Percentiles rank a stretch among this genome's conserved stretches.
These are phyloP conservation scores for Stagonosporopsis cucurbitacearum DNA, from an alignment of 2,329 filamentous ascomycete species.

Conservation along the genomic window DNA sequence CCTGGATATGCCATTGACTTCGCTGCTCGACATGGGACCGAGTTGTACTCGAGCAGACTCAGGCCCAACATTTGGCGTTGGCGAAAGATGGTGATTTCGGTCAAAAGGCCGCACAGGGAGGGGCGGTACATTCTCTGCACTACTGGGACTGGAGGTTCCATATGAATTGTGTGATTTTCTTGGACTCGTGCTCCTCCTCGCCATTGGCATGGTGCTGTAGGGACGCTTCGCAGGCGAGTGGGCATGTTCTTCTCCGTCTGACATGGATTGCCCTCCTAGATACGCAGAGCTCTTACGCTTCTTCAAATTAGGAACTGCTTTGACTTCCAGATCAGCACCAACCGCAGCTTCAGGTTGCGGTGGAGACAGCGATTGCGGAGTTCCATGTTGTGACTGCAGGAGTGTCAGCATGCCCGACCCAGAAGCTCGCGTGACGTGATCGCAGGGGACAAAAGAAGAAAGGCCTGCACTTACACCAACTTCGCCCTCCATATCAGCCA, in stretches of 20 bases:
- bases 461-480: conserved; percentile 23
- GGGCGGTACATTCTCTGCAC: conserved; percentile 38
- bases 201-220: conserved; percentile 38
- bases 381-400: conserved; percentile 39
- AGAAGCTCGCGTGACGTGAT: conserved; percentile 14
- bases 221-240: conserved; percentile 37
- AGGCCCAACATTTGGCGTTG: conserved; percentile 23
- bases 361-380: conserved; percentile 38
- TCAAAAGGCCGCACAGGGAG: conserved; percentile 29
- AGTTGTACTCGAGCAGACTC: conserved; percentile 36
- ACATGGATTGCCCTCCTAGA: conserved; percentile 25
- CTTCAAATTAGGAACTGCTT: conserved; percentile 29
- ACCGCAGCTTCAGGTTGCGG: conserved; percentile 28
- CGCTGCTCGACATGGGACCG: conserved; percentile 38
- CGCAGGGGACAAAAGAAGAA: too few relatives aligned
- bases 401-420: conserved; percentile 22
- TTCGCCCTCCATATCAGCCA: conserved; percentile 42
- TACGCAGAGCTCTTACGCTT: conserved; percentile 47
- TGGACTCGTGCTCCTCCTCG: conserved; percentile 34
- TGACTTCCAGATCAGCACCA: conserved; percentile 32
- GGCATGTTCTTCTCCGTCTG: conserved; percentile 40
- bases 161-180: conserved; percentile 39
- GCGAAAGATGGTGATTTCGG: conserved; percentile 28
- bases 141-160: conserved; percentile 26
- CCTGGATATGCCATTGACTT: conserved; percentile 36